Evolutionary conservation across 1,284 basidiomycete species (phyloP), one percentile per base, ranked within the genome.

Genomic region (Malassezia pachydermatis): DNA sequence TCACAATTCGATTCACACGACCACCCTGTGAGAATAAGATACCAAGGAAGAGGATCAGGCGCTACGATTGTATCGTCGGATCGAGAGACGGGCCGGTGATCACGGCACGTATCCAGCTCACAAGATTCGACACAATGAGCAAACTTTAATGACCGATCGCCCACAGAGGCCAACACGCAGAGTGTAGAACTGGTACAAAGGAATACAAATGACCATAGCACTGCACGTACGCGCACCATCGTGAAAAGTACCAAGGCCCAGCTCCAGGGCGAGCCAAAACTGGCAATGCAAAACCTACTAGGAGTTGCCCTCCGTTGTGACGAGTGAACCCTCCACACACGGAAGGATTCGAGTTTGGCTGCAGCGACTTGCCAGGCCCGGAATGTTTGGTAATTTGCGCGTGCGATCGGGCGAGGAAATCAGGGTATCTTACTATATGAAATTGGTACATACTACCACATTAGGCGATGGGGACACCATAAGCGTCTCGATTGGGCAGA

Each of bases 1-100:
- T 81, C 81, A 78, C 90, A 96, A 72, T 95, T 79, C 62, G 87
- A 86, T 11, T 73, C 64, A 73, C 90, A 95, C 16, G 84, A 80
- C 92, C 79, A 81, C 13, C 73, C 65, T 3, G 76, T 75, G 10
- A 74, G 51, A 7, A 76, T 63, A 3, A 78, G 73, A 24, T 74
- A 62, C 78, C 84, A 57, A 70, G 78, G 55, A 77, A 84, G 44
- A 0, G 53, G 56, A 16, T 37, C 46, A 4, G 63, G 48, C 20
- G 27, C 25, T 16, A 63, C 55, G 36, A 57, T 54, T 29, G 65
- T 64, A 36, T 68, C 64, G 57, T 67, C 48, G 63, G 38, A 36
- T 6, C 32, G 20, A 7, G 45, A 41, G 25, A 41, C 14, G 2
- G 50, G 45, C 17, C 65, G 38, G 54, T 56, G 43, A 32, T 63